Conservation (phyloP, 1,139 yeast genomes). For the Chernovozyma aurita region DNA sequence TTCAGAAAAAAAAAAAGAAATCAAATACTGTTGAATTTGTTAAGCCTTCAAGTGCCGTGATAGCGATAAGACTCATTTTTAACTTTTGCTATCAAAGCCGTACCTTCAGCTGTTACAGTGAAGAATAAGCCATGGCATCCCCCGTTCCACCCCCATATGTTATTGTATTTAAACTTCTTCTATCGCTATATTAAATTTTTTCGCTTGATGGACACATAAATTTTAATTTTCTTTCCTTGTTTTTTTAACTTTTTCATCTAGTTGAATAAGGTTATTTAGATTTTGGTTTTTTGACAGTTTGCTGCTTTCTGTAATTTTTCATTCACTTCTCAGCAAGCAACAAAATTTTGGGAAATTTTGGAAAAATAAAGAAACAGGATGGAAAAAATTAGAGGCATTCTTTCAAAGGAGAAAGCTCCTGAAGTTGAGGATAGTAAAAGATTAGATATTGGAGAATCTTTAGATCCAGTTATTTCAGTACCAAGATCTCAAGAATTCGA, state of each 20-base stretch:
- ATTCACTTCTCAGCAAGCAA: background rate
- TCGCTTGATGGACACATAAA: background rate
- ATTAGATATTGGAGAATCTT: slow-evolving; percentile 2
- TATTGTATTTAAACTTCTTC: no score
- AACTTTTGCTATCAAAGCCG: background rate
- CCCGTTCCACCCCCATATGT: no score
- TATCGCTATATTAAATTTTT: no score
- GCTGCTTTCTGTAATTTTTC: background rate
- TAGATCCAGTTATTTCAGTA: slow-evolving; percentile 14
- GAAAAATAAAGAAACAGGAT: background rate
- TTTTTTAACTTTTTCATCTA: no score
- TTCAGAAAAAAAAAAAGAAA: background rate
- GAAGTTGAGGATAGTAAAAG: slow-evolving; percentile 4
- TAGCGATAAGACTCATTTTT: background rate
- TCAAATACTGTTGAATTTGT: background rate
- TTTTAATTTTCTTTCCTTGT: no score
- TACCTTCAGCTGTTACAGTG: background rate
- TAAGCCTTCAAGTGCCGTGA: background rate
- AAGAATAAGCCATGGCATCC: no score
- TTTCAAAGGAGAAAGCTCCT: slow-evolving; percentile 1
- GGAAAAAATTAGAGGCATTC: slow-evolving; percentile 6
- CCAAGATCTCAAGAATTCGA: slow-evolving; percentile 34
- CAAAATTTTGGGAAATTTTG: background rate
- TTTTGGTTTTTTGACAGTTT: background rate
- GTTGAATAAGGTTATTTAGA: background rate